phyloP scores from a whole-genome alignment of 495 filamentous ascomycete genomes.

The Cudoniella acicularis region DNA sequence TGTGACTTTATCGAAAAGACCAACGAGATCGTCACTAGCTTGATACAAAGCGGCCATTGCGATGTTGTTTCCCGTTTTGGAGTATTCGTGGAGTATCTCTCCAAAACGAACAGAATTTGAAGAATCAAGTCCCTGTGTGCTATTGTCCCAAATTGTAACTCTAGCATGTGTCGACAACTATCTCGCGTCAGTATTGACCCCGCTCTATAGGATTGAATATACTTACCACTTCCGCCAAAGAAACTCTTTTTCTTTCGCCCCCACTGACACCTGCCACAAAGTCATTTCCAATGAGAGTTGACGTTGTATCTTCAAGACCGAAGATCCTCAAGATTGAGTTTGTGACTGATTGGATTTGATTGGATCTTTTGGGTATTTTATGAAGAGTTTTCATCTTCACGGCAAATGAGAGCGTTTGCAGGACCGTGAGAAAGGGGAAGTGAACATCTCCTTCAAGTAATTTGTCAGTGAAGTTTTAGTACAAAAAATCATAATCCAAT shows the following conservation, averaged over 20 bases:
- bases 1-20: constrained; percentile 70
- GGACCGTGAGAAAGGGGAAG: constrained; percentile 74
- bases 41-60: constrained; percentile 77
- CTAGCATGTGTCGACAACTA: constrained; percentile 56
- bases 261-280: constrained; percentile 66
- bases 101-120: constrained; percentile 74
- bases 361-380: background rate
- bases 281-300: constrained; percentile 77
- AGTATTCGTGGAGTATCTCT: constrained; percentile 59
- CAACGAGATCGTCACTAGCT: constrained; percentile 67
- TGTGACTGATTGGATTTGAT: background rate
- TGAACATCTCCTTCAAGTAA: constrained; percentile 75
- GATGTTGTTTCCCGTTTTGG: constrained; percentile 58
- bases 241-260: constrained; percentile 76
- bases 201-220: constrained; percentile 14
- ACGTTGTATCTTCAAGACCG: constrained; percentile 65
- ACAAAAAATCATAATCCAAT: no score
- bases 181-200: background rate
- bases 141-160: constrained; percentile 81
- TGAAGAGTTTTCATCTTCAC: constrained; percentile 38
- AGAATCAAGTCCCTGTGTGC: constrained; percentile 72
- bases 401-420: constrained; percentile 71
- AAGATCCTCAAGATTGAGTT: constrained; percentile 72
- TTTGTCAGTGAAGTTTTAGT: constrained; percentile 34
- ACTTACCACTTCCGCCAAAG: constrained; percentile 66